phyloP scores from a whole-genome alignment of 129 eudicot species.

The Flaveria sonorensis region DNA sequence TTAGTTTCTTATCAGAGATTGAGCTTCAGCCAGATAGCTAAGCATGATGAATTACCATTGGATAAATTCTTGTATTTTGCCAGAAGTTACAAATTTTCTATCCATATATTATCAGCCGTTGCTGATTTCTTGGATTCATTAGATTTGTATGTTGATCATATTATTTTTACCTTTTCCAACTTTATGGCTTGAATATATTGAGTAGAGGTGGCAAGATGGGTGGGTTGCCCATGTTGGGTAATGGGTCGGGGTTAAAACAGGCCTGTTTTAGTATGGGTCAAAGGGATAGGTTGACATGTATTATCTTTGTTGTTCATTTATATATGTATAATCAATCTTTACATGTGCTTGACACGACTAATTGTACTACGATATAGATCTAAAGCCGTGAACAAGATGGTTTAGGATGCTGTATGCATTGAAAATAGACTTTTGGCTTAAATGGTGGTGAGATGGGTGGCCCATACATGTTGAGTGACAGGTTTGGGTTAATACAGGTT shows the following conservation, averaged over 20 bases:
- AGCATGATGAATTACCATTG: constrained; percentile 40
- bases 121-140: constrained; percentile 73
- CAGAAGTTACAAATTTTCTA: constrained; percentile 57
- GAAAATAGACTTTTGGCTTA: neutral
- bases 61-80: constrained; percentile 56
- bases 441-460: too few species aligned
- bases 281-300: neutral
- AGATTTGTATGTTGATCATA: constrained; percentile 53
- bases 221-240: neutral
- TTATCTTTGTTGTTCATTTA: neutral
- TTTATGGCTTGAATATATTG: constrained; percentile 7
- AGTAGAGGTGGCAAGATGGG: constrained; percentile 8
- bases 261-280: neutral
- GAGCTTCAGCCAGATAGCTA: constrained; percentile 25
- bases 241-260: neutral
- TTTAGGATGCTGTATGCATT: neutral
- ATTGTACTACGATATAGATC: neutral
- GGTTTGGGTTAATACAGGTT: neutral
- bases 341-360: neutral
- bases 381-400: neutral
- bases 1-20: constrained; percentile 56
- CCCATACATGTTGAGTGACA: too few species aligned
- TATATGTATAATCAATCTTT: too few species aligned
- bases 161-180: neutral
- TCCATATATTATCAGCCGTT: constrained; percentile 67